Base-by-base conservation (phyloP, 306 rosid species). In the Hippophae rhamnoides region DNA sequence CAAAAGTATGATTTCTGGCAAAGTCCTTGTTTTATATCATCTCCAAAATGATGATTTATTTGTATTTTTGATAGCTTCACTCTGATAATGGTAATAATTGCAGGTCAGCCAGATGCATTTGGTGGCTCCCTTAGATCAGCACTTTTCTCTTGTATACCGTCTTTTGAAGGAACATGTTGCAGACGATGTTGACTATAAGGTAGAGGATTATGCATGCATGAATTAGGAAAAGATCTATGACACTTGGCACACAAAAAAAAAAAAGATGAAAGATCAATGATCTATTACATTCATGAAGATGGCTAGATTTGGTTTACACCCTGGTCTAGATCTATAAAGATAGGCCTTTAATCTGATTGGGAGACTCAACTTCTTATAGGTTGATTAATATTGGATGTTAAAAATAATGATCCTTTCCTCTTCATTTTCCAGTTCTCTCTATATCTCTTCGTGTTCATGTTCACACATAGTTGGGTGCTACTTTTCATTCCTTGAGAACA, bases 171-270 rank as follows among this genome's bases (percentile, higher is more conserved):
- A 86, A 38, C 99, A 92, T 77, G 80, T 92, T 57, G 88, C 96
- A 9, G 95, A 82, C 64, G 96, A 92, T 59, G 81, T 75, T 64
- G 99, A 88, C 69, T 88, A 84, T 71, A 92, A 92, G 99, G 99
- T 88, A 31, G 38, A 31, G 38, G 38, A 31, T 31, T 31, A 71
- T 47, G 73, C 51, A 41, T 72, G 58, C 57, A 66, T 57, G 54
- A 62, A 52, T 13, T 55, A 43, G 57, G 38, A 31, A 31, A 31
- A 31, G 38, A 2, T 31, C 38, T 31, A 31, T 31, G 5, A 31
- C 5, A 31, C 38, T 31, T 31, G 38, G 38, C 38, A 31, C 3
- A 31, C 3, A 31, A 4, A 31, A 31, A 4, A 31, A 4, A 31
- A 31, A 2, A 31, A 31, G 38, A 2, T 4, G 38, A 31, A 31